A percentile compares a stretch with the other conserved stretches of the same genome.
Conservation (phyloP, 2,329 filamentous ascomycete species). For the Parasarocladium wereldwijsianum region DNA sequence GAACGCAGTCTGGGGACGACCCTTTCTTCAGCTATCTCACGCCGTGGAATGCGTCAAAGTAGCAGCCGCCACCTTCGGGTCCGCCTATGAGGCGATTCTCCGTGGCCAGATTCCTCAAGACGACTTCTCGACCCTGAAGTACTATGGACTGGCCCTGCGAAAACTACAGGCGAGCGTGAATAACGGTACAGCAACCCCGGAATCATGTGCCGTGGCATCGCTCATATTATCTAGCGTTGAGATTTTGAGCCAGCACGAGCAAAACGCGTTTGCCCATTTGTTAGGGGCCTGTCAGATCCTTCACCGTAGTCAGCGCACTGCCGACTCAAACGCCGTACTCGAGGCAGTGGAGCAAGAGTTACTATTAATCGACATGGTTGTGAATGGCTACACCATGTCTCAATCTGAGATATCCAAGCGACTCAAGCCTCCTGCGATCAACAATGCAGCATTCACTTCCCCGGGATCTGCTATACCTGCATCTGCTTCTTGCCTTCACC, state of each 20-base stretch:
- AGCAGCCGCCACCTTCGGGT: neutral
- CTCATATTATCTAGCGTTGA: conserved; percentile 2
- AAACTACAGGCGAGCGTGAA: neutral
- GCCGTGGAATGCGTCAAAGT: neutral
- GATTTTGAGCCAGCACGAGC: conserved; percentile 1
- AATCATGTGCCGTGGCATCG: conserved; percentile 1
- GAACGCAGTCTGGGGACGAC: conserved; percentile 1
- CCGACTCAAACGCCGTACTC: too few relatives aligned
- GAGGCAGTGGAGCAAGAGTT: neutral
- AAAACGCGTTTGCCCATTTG: neutral
- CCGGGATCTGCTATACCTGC: too few relatives aligned
- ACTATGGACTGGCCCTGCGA: neutral
- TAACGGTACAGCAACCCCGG: neutral
- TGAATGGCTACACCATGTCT: neutral
- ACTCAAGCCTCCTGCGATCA: neutral
- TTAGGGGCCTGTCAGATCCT: neutral
- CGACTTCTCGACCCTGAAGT: conserved; percentile 1
- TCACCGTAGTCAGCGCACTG: too few relatives aligned
- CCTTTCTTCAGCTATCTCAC: conserved; percentile 1
- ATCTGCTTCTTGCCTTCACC: too few relatives aligned
- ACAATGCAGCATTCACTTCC: too few relatives aligned
- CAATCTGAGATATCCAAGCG: neutral
- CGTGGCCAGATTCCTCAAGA: too few relatives aligned
- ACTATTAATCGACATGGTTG: neutral
- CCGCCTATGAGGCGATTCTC: conserved; percentile 1